Percentiles rank a stretch among this genome's conserved stretches.
These are phyloP conservation scores for Zizania latifolia DNA, from an alignment of 176 grass and related monocot species.

Conservation along the genomic window DNA sequence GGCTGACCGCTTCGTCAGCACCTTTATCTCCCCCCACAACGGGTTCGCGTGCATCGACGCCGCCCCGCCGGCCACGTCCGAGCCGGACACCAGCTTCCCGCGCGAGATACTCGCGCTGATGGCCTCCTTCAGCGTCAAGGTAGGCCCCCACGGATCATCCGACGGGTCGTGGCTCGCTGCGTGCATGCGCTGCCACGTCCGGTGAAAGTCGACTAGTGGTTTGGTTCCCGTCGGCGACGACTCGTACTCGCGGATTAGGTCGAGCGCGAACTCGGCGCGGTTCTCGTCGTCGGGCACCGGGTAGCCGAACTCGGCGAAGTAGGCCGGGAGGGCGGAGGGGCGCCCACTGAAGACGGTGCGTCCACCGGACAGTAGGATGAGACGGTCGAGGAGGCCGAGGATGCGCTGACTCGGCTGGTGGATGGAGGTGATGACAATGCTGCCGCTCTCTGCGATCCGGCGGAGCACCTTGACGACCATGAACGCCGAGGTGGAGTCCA, in stretches of 20 bases:
- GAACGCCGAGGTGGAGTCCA: conserved; percentile 92
- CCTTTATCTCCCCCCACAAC: conserved; percentile 81
- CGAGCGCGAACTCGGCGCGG: conserved; percentile 84
- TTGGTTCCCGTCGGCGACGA: conserved; percentile 45
- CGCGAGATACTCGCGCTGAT: conserved; percentile 75
- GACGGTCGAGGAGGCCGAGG: conserved; percentile 63
- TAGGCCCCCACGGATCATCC: not conserved
- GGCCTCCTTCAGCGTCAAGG: conserved; percentile 70
- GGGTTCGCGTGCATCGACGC: conserved; percentile 67
- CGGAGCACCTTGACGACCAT: conserved; percentile 91
- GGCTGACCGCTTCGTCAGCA: conserved; percentile 55
- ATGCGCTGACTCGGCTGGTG: conserved; percentile 89
- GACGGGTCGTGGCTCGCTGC: not conserved
- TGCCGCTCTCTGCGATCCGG: conserved; percentile 69
- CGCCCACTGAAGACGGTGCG: conserved; percentile 62
- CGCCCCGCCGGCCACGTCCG: conserved; percentile 41
- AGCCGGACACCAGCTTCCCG: conserved; percentile 69
- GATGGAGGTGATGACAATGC: conserved; percentile 89
- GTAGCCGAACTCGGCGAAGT: conserved; percentile 66
- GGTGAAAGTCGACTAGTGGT: conserved; percentile 67
- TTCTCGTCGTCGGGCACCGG: conserved; percentile 74
- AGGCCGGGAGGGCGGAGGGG: conserved; percentile 40
- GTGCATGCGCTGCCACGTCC: conserved; percentile 44
- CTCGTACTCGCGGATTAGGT: conserved; percentile 71
- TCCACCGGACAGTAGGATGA: conserved; percentile 70